Conservation (phyloP, 2,329 filamentous ascomycete species). For the Stagonosporopsis vannaccii region DNA sequence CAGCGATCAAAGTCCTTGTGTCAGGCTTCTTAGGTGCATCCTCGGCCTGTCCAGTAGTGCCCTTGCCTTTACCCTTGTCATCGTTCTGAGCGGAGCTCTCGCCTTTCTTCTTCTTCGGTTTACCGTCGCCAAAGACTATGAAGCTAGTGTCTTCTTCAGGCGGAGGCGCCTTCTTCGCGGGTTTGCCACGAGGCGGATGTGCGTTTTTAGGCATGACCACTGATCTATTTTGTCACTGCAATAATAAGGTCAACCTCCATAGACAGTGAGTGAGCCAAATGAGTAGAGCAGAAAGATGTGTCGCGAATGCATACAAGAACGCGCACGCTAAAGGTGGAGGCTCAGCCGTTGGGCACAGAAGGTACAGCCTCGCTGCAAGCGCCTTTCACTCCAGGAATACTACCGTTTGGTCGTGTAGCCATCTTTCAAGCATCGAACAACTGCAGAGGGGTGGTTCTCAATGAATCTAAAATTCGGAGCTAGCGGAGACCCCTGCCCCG, state of each 20-base stretch:
- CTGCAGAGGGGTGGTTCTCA: conserved; percentile 6
- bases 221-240: conserved; percentile 6
- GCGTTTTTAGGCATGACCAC: conserved; percentile 58
- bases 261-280: background rate
- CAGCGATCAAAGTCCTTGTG: conserved; percentile 82
- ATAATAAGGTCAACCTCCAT: conserved; percentile 15
- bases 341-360: conserved; percentile 22
- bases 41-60: conserved; percentile 32
- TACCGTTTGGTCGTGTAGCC: conserved; percentile 9
- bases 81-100: conserved; percentile 30
- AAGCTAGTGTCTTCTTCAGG: conserved; percentile 58
- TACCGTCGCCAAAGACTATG: conserved; percentile 58
- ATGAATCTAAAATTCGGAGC: conserved; percentile 17
- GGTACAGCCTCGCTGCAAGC: background rate
- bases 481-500: conserved; percentile 13
- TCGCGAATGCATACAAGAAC: conserved; percentile 22
- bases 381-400: background rate
- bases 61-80: conserved; percentile 47
- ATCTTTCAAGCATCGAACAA: conserved; percentile 13
- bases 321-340: conserved; percentile 23
- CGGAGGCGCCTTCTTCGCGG: conserved; percentile 51
- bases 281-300: conserved; percentile 5
- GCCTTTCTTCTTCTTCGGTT: conserved; percentile 52
- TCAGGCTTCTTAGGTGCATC: conserved; percentile 65
- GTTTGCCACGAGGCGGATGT: conserved; percentile 53